Evolutionary conservation across 176 grass and related monocot genomes (phyloP), one percentile per base, ranked within the genome.

Genomic region (Musa itinerans): DNA sequence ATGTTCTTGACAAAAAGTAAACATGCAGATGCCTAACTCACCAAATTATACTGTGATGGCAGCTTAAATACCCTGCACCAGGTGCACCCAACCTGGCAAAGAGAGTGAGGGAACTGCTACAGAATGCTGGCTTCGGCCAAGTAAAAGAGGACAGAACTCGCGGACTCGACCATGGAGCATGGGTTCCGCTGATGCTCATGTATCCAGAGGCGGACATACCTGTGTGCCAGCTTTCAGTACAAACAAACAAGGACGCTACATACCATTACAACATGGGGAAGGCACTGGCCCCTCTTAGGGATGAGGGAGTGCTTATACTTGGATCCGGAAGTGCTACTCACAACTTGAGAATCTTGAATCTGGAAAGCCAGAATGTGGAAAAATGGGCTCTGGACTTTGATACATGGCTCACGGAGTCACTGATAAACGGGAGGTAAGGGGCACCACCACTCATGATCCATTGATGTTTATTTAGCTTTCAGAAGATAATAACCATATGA

Each of bases 251-350:
- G 70, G 83, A 82, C 27, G 93, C 78, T 61, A 53, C 71, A 21
- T 88, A 92, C 85, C 93, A 96, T 84, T 96, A 86, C 70, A 88
- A 96, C 79, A 69, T 96, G 69, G 89, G 93, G 15, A 84, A 68
- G 55, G 93, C 93, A 11, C 80, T 96, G 54, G 85, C 83, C 6
- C 83, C 85, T 0, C 85, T 96, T 54, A 78, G 81, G 49, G 79
- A 83, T 26, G 93, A 93, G 0, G 90, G 88, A 8, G 68, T 93
- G 14, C 94, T 97, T 78, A 57, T 97, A 69, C 1, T 97, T 53
- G 94, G 94, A 50, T 97, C 94, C 8, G 94, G 94, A 7, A 93
- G 57, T 74, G 94, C 94, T 3, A 89, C 86, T 2, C 94, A 97
- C 76, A 92, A 96, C 71, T 85, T 97, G 77, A 76, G 87, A 24